These are phyloP conservation scores for Magnusiomyces sp. DNA, from an alignment of 1,139 yeast species.

Conservation along the genomic window DNA sequence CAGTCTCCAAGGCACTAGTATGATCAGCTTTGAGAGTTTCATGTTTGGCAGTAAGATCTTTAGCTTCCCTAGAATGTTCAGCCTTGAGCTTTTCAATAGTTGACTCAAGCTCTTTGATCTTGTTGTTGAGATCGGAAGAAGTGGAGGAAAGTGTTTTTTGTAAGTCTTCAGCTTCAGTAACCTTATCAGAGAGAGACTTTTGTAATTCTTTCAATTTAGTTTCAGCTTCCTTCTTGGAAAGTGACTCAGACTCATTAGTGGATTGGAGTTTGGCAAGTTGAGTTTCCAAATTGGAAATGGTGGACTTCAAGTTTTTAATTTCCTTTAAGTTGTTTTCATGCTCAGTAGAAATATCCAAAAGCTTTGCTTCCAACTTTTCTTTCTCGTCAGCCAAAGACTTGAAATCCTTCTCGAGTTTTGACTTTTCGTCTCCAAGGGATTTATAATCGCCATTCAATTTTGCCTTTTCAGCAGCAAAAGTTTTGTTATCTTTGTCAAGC, in stretches of 20 bases:
- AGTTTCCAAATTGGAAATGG: constrained; percentile 14
- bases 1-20: constrained; percentile 2
- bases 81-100: constrained; percentile 1
- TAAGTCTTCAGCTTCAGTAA: constrained; percentile 4
- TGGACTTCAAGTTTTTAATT: constrained; percentile 19
- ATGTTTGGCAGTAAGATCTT: constrained; percentile 10
- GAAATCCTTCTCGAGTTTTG: constrained; percentile 6
- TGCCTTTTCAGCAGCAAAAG: constrained; percentile 5
- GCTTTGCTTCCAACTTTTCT: constrained; percentile 11
- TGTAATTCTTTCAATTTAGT: neutral
- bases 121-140: constrained; percentile 4
- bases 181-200: neutral
- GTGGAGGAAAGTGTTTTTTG: constrained; percentile 7
- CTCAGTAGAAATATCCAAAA: constrained; percentile 12
- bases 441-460: constrained; percentile 8
- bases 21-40: constrained; percentile 4
- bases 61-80: constrained; percentile 4
- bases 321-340: constrained; percentile 9
- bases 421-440: constrained; percentile 12
- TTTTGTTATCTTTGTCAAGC: constrained; percentile 13
- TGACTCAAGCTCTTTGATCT: constrained; percentile 2
- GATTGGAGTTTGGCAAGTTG: constrained; percentile 20
- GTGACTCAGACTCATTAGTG: constrained; percentile 12
- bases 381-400: constrained; percentile 3
- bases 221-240: neutral